Base-by-base conservation (phyloP, 2,329 filamentous ascomycete genomes). In the Ampelomyces quisqualis region DNA sequence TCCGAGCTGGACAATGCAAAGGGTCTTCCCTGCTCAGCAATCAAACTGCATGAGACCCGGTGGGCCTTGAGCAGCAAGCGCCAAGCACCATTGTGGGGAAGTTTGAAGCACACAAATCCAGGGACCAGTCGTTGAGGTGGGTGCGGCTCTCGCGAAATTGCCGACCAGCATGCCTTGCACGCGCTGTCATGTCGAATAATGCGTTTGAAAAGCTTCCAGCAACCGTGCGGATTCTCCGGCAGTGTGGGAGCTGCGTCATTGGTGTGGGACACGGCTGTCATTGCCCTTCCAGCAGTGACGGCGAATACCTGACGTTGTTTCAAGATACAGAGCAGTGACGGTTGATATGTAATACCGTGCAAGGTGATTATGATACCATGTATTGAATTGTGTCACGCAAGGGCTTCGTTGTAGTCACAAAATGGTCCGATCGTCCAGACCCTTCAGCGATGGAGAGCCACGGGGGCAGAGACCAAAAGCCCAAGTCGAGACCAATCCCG, bases 101-200 rank as follows among this genome's bases (percentile, higher is more conserved):
- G 29, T 43, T 53, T 56, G 52, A 48, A 55, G 49, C 56, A 60
- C 48, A 35, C 45, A 43, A 52, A 55, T 59, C 53, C 59, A 53
- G 58, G 58, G 52, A 58, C 60, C 62, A 63, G 51, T 55, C 38
- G 47, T 38, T 46, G 52, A 55, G 57, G 53, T 58, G 43, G 45
- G 46, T 51, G 53, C 49, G 53, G 53, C 55, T 56, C 47, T 54
- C 58, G 57, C 55, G 57, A 59, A 48, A 63, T 51, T 51, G 47
- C 48, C 46, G 41, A 53, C 51, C 51, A 43, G 45, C 52, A 36
- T 50, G 47, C 37, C 48, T 44, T 59, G 53, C 50, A 43, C 40
- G 35, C 54, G 61, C 62, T 64, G 60, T 50, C 63, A 57, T 45
- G 39, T 56, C 40, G 50, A 60, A 59, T n/a, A n/a, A n/a, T 62